Evolutionary conservation across 345 rosid species (phyloP).

Genomic region (Carallia brachiata): DNA sequence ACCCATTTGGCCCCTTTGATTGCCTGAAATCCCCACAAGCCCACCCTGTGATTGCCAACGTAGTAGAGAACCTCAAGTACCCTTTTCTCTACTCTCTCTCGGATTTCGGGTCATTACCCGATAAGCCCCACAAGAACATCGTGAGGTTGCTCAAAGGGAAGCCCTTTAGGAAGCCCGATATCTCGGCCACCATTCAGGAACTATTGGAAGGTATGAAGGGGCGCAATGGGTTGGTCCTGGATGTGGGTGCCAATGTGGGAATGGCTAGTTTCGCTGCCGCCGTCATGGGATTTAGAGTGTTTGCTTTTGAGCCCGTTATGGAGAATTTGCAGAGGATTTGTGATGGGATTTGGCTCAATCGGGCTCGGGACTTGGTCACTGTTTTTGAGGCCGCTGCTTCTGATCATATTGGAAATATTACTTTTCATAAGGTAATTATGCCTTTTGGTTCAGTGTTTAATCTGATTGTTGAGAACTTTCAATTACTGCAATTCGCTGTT

Average conservation of each 20-base stretch:
- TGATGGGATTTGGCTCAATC: constrained; percentile 93
- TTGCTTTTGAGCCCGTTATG: constrained; percentile 86
- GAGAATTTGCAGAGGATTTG: constrained; percentile 96
- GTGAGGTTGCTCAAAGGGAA: constrained; percentile 86
- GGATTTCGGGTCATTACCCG: constrained; percentile 81
- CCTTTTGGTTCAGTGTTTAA: not conserved
- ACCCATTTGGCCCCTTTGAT: constrained; percentile 51
- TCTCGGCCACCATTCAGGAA: constrained; percentile 78
- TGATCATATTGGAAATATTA: constrained; percentile 72
- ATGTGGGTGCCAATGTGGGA: constrained; percentile 97
- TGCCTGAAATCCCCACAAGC: constrained; percentile 75
- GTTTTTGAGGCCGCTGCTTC: constrained; percentile 89
- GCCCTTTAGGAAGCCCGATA: constrained; percentile 85
- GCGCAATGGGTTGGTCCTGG: constrained; percentile 61
- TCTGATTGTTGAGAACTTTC: not conserved
- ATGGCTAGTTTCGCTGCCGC: constrained; percentile 97
- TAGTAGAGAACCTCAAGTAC: constrained; percentile 73
- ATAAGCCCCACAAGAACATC: constrained; percentile 96
- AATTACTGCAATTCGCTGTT: no score
- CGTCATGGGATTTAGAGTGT: constrained; percentile 83
- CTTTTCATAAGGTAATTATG: constrained; percentile 70
- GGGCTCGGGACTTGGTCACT: constrained; percentile 65
- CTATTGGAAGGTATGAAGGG: constrained; percentile 53
- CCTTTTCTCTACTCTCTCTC: constrained; percentile 82
- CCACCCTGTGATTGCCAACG: constrained; percentile 80